Conservation (phyloP, 2,329 filamentous ascomycete species). For the Paraphaeosphaeria minitans region DNA sequence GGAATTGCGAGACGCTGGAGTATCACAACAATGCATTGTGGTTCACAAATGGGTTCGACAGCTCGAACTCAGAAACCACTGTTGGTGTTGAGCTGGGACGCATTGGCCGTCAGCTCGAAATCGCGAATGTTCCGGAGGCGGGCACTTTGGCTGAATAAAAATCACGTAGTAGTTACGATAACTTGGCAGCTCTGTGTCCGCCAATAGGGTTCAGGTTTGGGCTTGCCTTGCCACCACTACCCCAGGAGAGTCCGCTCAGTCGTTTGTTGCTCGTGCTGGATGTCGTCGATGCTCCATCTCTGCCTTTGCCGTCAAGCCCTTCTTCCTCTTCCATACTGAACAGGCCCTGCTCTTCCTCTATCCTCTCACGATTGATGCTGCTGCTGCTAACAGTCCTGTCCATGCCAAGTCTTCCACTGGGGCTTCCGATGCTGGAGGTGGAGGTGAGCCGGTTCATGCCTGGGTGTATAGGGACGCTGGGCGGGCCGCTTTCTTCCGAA, state of each 20-base stretch:
- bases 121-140: too few species aligned
- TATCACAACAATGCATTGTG: neutral
- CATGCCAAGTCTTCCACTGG: slow-evolving; percentile 38
- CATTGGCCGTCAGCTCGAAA: too few species aligned
- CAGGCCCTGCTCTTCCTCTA: slow-evolving; percentile 50
- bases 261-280: slow-evolving; percentile 44
- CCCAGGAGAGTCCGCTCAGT: slow-evolving; percentile 44
- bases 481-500: slow-evolving; percentile 33
- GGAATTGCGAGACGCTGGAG: neutral
- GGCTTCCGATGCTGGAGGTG: slow-evolving; percentile 38
- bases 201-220: slow-evolving; percentile 43
- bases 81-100: too few species aligned
- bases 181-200: slow-evolving; percentile 28
- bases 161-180: slow-evolving; percentile 15
- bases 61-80: neutral
- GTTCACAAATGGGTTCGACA: neutral
- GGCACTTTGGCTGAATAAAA: too few species aligned
- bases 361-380: slow-evolving; percentile 48
- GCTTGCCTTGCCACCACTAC: slow-evolving; percentile 43
- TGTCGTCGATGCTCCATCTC: slow-evolving; percentile 42
- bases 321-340: slow-evolving; percentile 52
- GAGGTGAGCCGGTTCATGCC: slow-evolving; percentile 61
- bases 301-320: slow-evolving; percentile 36
- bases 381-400: slow-evolving; percentile 49
- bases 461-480: slow-evolving; percentile 61